Conservation (phyloP, 2,329 filamentous ascomycete species). For the Decorospora gaudefroyi region DNA sequence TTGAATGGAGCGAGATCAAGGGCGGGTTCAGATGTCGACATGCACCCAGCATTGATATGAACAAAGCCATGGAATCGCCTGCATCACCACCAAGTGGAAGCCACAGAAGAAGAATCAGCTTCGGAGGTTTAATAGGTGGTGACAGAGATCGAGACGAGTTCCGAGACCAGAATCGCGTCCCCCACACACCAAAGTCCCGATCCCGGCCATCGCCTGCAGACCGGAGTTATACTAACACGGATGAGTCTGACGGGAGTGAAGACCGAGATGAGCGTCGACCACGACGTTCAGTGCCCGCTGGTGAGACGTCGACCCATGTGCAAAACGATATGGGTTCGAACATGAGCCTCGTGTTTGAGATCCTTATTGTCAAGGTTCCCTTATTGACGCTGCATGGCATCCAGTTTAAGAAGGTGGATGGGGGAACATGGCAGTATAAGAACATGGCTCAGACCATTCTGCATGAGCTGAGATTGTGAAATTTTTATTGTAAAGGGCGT, state of each 20-base stretch:
- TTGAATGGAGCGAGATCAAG: conserved; percentile 90
- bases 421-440: conserved; percentile 98
- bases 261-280: conserved; percentile 54
- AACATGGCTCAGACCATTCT: conserved; percentile 97
- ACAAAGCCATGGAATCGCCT: conserved; percentile 66
- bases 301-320: conserved; percentile 89
- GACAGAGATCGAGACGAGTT: conserved; percentile 67
- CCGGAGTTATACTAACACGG: conserved; percentile 82
- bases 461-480: conserved; percentile 63
- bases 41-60: conserved; percentile 84
- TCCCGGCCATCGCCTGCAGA: conserved; percentile 59
- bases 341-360: conserved; percentile 88
- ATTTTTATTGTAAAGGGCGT: neutral
- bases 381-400: conserved; percentile 91
- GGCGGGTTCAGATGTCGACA: conserved; percentile 92
- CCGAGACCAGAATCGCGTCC: conserved; percentile 61
- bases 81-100: conserved; percentile 46
- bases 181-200: conserved; percentile 55
- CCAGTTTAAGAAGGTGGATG: conserved; percentile 95
- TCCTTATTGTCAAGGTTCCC: conserved; percentile 96
- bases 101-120: conserved; percentile 80
- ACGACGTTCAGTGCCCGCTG: conserved; percentile 59
- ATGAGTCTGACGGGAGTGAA: conserved; percentile 76
- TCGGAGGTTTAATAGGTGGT: conserved; percentile 69
- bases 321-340: conserved; percentile 85